Base-by-base conservation (phyloP, 192 early-diverging fungal species). In the Coemansia sp. region DNA sequence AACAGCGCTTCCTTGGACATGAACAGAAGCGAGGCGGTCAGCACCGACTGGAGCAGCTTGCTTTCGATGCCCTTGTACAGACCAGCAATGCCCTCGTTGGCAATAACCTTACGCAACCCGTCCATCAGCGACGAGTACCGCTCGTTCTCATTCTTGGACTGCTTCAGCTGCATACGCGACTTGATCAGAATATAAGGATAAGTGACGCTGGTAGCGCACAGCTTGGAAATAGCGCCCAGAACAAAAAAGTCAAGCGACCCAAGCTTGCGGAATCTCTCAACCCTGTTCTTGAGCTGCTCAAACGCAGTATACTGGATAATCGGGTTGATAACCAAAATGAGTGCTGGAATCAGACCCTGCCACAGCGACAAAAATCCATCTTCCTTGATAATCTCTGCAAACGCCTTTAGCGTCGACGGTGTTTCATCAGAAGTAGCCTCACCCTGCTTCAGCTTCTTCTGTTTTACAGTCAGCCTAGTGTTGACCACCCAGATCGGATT, bases 401-500 rank as follows among this genome's bases (percentile, higher is more conserved):
- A 84, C 37, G 88, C 87, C 70, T 72, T 59, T 51, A 73, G 61
- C 8, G 89, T 72, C 20, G 87, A 88, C 48, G 85, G 62, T 37
- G 67, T 51, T 32, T 64, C 45, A 33, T 34, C 62, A 5, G 45
- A 51, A 1, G 11, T 12, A 62, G 86, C 89, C 5, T 85, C 72
- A 7, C 76, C 63, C 22, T 87, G 86, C 76, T 92, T 89, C 43
- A 64, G 64, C 67, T 68, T 77, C 76, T 83, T 83, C 65, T 83
- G 81, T 84, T 93, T 92, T 71, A 94, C 93, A 4, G 93, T 90
- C 73, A 92, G 85, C 52, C 97, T 89, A 36, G 94, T 98, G 87
- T 99, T 99, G 53, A 99, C 89, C 57, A 97, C 95, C 98, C 98
- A 99, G 70, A 99, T 96, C 22, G 98, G 98, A 85, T 99, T 97